Evolutionary conservation across 192 early-diverging fungal species (phyloP).

Genomic region (Dissophora ornata): DNA sequence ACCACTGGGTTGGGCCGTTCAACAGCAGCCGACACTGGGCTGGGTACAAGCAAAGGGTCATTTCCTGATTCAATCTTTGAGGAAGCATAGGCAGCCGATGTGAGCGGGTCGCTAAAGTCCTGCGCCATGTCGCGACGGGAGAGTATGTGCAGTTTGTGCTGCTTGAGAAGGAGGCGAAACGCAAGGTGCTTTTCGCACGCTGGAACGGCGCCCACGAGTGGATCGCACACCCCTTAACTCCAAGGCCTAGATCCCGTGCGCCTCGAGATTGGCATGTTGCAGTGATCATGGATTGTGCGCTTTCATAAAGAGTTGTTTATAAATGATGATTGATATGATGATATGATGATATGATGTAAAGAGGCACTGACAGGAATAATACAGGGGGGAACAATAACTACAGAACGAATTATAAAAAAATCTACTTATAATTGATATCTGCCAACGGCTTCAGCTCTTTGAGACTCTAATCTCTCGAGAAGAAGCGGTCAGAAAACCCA

Average conservation of each 20-base stretch:
- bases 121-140: conserved; percentile 24
- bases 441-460: neutral
- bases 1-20: neutral
- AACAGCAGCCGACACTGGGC: neutral
- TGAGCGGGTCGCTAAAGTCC: conserved; percentile 50
- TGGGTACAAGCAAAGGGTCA: conserved; percentile 26
- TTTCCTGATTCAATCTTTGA: conserved; percentile 20
- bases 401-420: neutral
- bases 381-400: neutral
- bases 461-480: conserved; percentile 23
- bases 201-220: too few species aligned
- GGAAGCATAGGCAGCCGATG: conserved; percentile 44
- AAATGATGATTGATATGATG: too few species aligned
- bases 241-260: too few species aligned
- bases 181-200: neutral
- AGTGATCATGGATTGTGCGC: too few species aligned
- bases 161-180: neutral
- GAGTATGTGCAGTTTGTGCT: neutral
- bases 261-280: too few species aligned
- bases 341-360: neutral
- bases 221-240: conserved; percentile 4
- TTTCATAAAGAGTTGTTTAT: neutral
- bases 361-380: neutral
- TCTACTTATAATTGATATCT: neutral
- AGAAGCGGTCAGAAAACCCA: conserved; percentile 20